Evolutionary conservation across 495 filamentous ascomycete species (phyloP).

Genomic region (Penicillium pancosmium): DNA sequence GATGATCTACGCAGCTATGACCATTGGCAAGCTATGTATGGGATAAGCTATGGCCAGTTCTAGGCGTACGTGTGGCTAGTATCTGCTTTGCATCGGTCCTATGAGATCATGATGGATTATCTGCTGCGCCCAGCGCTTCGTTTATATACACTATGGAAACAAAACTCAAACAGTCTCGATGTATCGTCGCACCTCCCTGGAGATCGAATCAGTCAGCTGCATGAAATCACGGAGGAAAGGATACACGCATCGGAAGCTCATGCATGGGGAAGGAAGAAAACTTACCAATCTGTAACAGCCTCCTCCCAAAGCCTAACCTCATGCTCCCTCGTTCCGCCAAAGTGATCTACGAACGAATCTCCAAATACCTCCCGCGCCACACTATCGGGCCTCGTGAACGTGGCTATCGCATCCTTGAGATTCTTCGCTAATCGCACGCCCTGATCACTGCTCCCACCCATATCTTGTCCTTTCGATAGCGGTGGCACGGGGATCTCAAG

Average conservation of each 20-base stretch:
- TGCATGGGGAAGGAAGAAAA: slow-evolving; percentile 15
- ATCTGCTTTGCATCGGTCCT: background rate
- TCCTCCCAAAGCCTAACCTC: slow-evolving; percentile 92
- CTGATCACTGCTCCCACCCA: slow-evolving; percentile 65
- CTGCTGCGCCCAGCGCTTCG: slow-evolving; percentile 2
- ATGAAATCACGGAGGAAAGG: background rate
- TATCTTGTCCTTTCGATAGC: slow-evolving; percentile 76
- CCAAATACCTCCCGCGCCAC: slow-evolving; percentile 91
- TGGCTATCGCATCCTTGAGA: slow-evolving; percentile 76
- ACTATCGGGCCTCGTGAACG: slow-evolving; percentile 74
- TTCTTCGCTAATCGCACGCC: slow-evolving; percentile 73
- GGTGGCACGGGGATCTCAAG: slow-evolving; percentile 81
- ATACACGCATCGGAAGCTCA: background rate
- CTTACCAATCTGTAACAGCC: slow-evolving; percentile 90
- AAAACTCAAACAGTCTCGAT: slow-evolving; percentile 48
- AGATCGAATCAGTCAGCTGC: slow-evolving; percentile 18
- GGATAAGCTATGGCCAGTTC: too few species aligned
- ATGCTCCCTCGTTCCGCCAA: slow-evolving; percentile 88
- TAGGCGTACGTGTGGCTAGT: too few species aligned
- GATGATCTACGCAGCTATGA: too few species aligned
- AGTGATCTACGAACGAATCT: slow-evolving; percentile 94
- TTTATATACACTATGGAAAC: background rate
- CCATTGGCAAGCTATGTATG: too few species aligned
- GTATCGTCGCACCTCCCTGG: slow-evolving; percentile 54
- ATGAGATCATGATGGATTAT: background rate